phyloP scores from a whole-genome alignment of 2,329 filamentous ascomycete species.

The Aspergillus fumigatiaffinis region DNA sequence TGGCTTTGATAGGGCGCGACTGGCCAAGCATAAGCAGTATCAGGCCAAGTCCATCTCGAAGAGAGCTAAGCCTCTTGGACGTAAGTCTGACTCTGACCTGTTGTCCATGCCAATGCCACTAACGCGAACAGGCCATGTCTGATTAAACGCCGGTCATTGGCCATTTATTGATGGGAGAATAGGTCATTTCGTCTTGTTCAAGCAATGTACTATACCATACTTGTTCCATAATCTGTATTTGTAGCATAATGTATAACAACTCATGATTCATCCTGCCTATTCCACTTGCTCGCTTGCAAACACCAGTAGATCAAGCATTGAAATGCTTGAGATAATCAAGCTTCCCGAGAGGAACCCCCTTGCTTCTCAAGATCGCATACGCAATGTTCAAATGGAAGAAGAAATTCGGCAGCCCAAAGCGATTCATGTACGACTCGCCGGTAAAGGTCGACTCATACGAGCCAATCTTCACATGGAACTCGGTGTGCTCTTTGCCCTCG shows the following conservation, averaged over 20 bases:
- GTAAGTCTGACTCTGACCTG: constrained; percentile 45
- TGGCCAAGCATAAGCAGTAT: constrained; percentile 65
- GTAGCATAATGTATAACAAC: not conserved
- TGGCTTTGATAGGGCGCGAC: constrained; percentile 42
- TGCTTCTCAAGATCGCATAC: constrained; percentile 58
- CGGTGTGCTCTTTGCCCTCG: constrained; percentile 40
- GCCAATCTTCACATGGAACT: constrained; percentile 36
- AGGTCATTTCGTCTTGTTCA: not conserved
- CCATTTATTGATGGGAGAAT: not conserved
- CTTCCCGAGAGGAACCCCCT: constrained; percentile 62
- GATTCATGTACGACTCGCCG: constrained; percentile 45
- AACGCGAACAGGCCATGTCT: not conserved
- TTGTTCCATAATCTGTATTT: not conserved
- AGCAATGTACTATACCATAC: not conserved
- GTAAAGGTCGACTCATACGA: constrained; percentile 38
- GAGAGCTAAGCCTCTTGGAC: constrained; percentile 65
- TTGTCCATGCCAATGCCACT: not conserved
- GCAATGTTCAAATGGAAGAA: constrained; percentile 61
- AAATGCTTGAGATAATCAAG: constrained; percentile 45
- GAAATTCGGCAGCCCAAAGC: constrained; percentile 56
- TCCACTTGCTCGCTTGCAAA: not conserved
- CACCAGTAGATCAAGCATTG: not conserved
- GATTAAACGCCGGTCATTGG: not conserved
- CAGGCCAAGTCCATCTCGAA: constrained; percentile 64
- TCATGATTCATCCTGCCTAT: not conserved